Conservation (phyloP, 2,329 filamentous ascomycete genomes). For the Exophiala viscosa region DNA sequence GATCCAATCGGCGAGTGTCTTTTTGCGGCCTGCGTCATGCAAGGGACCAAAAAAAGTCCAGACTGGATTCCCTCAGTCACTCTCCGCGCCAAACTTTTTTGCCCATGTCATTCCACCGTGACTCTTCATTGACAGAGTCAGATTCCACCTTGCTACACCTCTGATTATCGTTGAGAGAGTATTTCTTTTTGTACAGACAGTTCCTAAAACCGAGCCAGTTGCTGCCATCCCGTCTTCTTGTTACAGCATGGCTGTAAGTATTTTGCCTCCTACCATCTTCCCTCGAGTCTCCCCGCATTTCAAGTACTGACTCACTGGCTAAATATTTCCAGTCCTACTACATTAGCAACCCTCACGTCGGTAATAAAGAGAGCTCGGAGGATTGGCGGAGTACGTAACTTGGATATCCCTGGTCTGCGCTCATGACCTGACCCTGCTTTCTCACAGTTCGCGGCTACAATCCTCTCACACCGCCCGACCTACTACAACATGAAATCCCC, state of each 20-base stretch:
- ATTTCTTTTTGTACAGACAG: neutral
- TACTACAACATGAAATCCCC: slow-evolving; percentile 83
- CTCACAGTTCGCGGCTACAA: slow-evolving; percentile 82
- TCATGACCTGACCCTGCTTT: neutral
- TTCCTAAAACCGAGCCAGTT: neutral
- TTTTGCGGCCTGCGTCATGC: slow-evolving; percentile 6
- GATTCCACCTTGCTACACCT: too few relatives aligned
- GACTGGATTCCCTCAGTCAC: neutral
- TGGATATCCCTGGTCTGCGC: neutral
- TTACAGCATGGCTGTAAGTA: slow-evolving; percentile 17
- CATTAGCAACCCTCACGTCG: slow-evolving; percentile 74
- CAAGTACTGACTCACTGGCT: slow-evolving; percentile 8
- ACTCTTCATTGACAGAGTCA: neutral
- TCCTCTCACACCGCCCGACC: slow-evolving; percentile 81
- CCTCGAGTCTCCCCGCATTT: neutral
- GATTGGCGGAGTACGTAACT: slow-evolving; percentile 73
- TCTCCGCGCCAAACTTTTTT: slow-evolving; percentile 4
- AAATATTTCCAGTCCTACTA: slow-evolving; percentile 55
- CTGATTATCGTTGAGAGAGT: neutral
- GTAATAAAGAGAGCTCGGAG: slow-evolving; percentile 69
- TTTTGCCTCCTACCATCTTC: neutral
- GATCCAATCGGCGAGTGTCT: neutral
- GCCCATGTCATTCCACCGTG: neutral
- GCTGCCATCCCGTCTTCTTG: neutral
- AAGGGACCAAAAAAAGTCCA: slow-evolving; percentile 7